Evolutionary conservation across 768 basidiomycete species (phyloP).

Genomic region (Phlebiopsis flavidoalba): DNA sequence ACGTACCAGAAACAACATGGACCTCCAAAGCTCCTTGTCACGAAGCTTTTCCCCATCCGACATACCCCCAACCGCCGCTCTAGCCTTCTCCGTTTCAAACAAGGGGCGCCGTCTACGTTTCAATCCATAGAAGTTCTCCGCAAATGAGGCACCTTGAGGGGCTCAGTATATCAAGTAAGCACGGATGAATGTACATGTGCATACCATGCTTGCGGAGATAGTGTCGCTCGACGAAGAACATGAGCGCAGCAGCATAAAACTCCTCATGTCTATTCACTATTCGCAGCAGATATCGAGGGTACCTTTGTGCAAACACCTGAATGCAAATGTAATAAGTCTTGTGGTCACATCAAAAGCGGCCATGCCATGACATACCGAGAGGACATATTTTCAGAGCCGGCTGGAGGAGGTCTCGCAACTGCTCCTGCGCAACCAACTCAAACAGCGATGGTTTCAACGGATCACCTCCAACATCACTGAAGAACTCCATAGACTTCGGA

Average conservation of each 20-base stretch:
- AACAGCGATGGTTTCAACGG: constrained; percentile 79
- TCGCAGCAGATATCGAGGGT: constrained; percentile 88
- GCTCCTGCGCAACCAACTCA: constrained; percentile 91
- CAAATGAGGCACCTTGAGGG: constrained; percentile 80
- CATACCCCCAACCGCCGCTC: constrained; percentile 61
- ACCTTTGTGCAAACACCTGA: constrained; percentile 90
- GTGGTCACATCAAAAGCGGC: not conserved
- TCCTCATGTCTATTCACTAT: constrained; percentile 96
- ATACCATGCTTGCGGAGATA: constrained; percentile 84
- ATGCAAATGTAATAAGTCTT: not conserved
- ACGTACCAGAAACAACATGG: constrained; percentile 76
- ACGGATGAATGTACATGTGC: constrained; percentile 20
- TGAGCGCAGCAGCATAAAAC: constrained; percentile 75
- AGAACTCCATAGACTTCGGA: constrained; percentile 65
- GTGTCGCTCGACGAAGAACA: constrained; percentile 87
- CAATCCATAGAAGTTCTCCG: constrained; percentile 94
- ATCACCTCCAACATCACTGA: constrained; percentile 69
- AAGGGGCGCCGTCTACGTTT: constrained; percentile 72
- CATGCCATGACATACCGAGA: constrained; percentile 52
- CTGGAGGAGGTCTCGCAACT: constrained; percentile 86
- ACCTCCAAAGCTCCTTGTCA: constrained; percentile 63
- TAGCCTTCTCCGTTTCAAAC: constrained; percentile 63
- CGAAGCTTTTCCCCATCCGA: constrained; percentile 64
- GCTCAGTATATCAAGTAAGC: not conserved
- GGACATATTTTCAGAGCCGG: constrained; percentile 92